A percentile compares a stretch with the other conserved stretches of the same genome.
Evolutionary conservation across 2,329 filamentous ascomycete species (phyloP).

Genomic region (Nemania sp.): DNA sequence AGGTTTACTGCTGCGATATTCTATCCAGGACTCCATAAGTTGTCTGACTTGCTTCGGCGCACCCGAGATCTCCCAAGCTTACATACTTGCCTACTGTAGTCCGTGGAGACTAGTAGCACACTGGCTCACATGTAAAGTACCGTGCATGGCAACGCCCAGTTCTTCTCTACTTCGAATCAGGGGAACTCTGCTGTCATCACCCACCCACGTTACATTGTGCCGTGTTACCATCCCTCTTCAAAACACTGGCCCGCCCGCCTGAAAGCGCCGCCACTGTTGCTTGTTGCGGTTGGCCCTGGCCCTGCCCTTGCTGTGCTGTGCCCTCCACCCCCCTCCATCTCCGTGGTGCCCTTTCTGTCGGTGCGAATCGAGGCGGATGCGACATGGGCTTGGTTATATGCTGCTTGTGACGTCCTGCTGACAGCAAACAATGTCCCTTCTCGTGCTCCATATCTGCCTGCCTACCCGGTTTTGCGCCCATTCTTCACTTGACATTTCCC

Average conservation of each 20-base stretch:
- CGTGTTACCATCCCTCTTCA: conserved; percentile 8
- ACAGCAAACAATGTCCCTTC: conserved; percentile 18
- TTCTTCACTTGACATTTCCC: conserved; percentile 15
- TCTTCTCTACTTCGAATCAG: conserved; percentile 27
- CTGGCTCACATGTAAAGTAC: conserved; percentile 29
- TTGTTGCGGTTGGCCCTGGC: neutral
- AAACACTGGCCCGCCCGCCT: conserved; percentile 6
- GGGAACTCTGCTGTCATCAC: conserved; percentile 27
- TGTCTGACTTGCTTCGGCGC: conserved; percentile 10
- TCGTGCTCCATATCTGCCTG: conserved; percentile 14
- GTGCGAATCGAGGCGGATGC: conserved; percentile 12
- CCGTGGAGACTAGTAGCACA: conserved; percentile 11
- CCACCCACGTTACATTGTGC: conserved; percentile 30
- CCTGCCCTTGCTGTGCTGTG: conserved; percentile 19
- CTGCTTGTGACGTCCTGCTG: conserved; percentile 18
- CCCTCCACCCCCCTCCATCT: conserved; percentile 13
- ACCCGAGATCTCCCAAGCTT: conserved; percentile 23
- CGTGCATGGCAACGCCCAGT: conserved; percentile 27
- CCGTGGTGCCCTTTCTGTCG: conserved; percentile 20
- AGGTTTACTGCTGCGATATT: neutral
- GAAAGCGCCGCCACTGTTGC: neutral
- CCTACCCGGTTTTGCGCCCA: conserved; percentile 15
- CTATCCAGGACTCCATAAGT: conserved; percentile 4
- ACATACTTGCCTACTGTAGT: conserved; percentile 8
- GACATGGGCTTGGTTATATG: conserved; percentile 20